Evolutionary conservation across 2,329 filamentous ascomycete species (phyloP).

Genomic region (Thermoascus crustaceus): DNA sequence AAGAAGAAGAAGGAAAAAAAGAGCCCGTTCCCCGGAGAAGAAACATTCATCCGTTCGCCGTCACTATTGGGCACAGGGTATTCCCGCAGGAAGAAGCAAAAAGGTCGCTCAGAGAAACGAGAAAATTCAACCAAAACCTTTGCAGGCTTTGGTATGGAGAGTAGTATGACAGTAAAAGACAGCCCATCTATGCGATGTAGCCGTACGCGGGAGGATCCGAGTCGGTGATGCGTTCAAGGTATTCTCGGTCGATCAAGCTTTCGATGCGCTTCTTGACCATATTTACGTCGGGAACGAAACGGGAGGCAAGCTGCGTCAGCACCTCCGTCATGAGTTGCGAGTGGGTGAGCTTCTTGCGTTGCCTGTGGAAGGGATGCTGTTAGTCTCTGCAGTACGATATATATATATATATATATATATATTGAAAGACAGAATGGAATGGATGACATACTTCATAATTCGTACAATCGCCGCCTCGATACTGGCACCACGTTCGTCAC

Average conservation of each 20-base stretch:
- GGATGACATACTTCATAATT: constrained; percentile 43
- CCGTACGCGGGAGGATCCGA: constrained; percentile 37
- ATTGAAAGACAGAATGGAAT: not conserved
- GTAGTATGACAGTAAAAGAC: not conserved
- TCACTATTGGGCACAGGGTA: not conserved
- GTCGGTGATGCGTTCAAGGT: constrained; percentile 38
- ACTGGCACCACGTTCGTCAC: constrained; percentile 40
- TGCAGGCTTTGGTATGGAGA: not conserved
- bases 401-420: not conserved
- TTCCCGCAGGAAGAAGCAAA: not conserved
- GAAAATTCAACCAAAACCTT: not conserved
- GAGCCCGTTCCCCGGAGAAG: too few species aligned
- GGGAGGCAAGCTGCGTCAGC: constrained; percentile 38
- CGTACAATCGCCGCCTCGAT: constrained; percentile 47
- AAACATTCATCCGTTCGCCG: not conserved
- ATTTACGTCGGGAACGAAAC: constrained; percentile 44
- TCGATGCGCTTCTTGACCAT: constrained; percentile 49
- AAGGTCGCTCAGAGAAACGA: not conserved
- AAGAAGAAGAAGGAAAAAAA: too few species aligned
- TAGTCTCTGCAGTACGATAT: constrained; percentile 1
- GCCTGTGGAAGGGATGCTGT: constrained; percentile 20
- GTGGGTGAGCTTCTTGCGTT: constrained; percentile 42
- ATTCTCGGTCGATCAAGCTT: constrained; percentile 46
- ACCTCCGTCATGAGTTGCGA: constrained; percentile 44
- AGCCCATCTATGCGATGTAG: constrained; percentile 32